A percentile compares a stretch with the other conserved stretches of the same genome.
phyloP scores from a whole-genome alignment of 2,329 filamentous ascomycete genomes.

The Knufia fluminis region DNA sequence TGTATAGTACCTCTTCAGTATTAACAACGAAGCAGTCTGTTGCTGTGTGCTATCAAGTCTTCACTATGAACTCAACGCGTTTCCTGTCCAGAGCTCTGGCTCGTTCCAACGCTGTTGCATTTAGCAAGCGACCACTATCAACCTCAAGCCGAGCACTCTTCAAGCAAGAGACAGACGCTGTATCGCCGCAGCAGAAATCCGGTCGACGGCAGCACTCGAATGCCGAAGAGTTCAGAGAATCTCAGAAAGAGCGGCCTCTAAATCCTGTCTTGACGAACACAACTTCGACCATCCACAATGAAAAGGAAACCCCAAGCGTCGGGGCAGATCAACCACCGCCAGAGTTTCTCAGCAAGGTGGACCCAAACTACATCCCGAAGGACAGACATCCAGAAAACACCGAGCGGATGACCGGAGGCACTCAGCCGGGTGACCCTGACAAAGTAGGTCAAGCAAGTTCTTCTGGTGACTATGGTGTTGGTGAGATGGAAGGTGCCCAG shows the following conservation, averaged over 20 bases:
- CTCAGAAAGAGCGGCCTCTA: slow-evolving; percentile 47
- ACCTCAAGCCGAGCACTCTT: slow-evolving; percentile 4
- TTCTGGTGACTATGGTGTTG: slow-evolving; percentile 59
- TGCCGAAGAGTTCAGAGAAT: slow-evolving; percentile 45
- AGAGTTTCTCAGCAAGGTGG: slow-evolving; percentile 49
- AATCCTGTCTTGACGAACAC: slow-evolving; percentile 58
- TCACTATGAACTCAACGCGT: slow-evolving; percentile 8
- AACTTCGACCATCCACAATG: slow-evolving; percentile 52
- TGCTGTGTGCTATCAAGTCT: not conserved
- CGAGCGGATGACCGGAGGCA: slow-evolving; percentile 56
- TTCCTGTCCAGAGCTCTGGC: not conserved
- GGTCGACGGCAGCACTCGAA: slow-evolving; percentile 26
- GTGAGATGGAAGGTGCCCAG: slow-evolving; percentile 75
- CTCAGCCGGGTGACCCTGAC: slow-evolving; percentile 43
- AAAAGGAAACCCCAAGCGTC: slow-evolving; percentile 48
- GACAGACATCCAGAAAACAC: slow-evolving; percentile 55
- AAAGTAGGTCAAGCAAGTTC: slow-evolving; percentile 34
- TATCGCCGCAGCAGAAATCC: slow-evolving; percentile 1
- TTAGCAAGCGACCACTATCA: slow-evolving; percentile 5
- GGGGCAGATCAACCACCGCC: slow-evolving; percentile 50
- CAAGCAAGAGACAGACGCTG: slow-evolving; percentile 5
- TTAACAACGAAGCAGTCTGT: not conserved
- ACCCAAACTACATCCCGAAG: slow-evolving; percentile 48
- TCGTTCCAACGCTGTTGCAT: not conserved
- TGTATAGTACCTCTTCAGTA: not conserved